Percentiles rank a stretch among this genome's conserved stretches.
phyloP scores from a whole-genome alignment of 108 stramenopile genomes.

The Cyclotella distinguenda region DNA sequence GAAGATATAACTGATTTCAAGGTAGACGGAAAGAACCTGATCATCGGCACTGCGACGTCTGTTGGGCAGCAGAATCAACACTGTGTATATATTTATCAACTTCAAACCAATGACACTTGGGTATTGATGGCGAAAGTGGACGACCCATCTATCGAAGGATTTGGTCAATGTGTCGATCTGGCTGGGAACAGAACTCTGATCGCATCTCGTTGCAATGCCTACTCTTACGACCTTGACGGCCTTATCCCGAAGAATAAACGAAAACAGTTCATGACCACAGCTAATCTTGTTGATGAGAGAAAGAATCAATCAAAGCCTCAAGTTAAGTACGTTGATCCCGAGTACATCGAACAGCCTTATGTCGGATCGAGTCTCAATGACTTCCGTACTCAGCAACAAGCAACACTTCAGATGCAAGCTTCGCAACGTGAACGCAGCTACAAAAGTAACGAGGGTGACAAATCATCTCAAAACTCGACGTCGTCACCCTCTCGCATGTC shows the following conservation, averaged over 20 bases:
- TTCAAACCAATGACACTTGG: conserved; percentile 26
- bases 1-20: conserved; percentile 26
- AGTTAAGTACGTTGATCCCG: conserved; percentile 5
- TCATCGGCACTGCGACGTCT: conserved; percentile 24
- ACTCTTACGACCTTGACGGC: conserved; percentile 24
- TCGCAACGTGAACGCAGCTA: background rate
- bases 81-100: conserved; percentile 34
- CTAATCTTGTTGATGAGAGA: background rate
- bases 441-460: background rate
- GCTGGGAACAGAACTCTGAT: conserved; percentile 21
- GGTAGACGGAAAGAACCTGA: conserved; percentile 26
- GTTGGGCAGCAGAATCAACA: conserved; percentile 13
- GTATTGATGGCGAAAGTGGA: conserved; percentile 25
- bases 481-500: background rate
- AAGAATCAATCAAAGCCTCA: conserved; percentile 2
- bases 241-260: conserved; percentile 2
- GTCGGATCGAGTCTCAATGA: conserved; percentile 6
- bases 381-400: conserved; percentile 10
- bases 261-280: conserved; percentile 1
- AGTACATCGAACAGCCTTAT: conserved; percentile 8
- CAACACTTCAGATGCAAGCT: background rate
- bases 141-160: conserved; percentile 16
- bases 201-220: conserved; percentile 21
- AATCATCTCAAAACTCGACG: background rate
- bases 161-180: conserved; percentile 27